Evolutionary conservation across 2,329 filamentous ascomycete genomes (phyloP).

Genomic region (Fusarium armeniacum): DNA sequence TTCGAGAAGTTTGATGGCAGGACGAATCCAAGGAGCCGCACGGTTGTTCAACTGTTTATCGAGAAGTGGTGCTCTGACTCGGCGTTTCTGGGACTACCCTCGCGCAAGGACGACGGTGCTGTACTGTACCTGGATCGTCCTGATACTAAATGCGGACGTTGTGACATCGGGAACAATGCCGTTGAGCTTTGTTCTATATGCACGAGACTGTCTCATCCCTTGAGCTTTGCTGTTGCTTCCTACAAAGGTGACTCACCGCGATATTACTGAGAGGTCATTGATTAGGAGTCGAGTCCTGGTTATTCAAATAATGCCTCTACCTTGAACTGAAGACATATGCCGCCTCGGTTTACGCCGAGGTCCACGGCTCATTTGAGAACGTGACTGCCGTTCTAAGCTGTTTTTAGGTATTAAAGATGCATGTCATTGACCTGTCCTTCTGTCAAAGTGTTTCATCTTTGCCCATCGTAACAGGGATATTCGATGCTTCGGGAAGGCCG

Average conservation of each 20-base stretch:
- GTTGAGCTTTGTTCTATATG: conserved; percentile 32
- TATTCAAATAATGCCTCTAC: conserved; percentile 23
- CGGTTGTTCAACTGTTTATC: conserved; percentile 38
- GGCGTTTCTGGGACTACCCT: conserved; percentile 31
- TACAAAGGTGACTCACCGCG: conserved; percentile 34
- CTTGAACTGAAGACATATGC: conserved; percentile 42
- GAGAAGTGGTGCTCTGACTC: conserved; percentile 31
- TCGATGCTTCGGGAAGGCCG: conserved; percentile 37
- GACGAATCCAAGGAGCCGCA: conserved; percentile 47
- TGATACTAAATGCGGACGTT: conserved; percentile 32
- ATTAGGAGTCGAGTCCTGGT: conserved; percentile 24
- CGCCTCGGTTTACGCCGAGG: conserved; percentile 29
- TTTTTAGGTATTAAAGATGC: conserved; percentile 40
- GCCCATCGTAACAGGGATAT: conserved; percentile 34
- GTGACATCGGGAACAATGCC: conserved; percentile 40
- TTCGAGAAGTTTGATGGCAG: conserved; percentile 51
- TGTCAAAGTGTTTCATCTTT: conserved; percentile 48
- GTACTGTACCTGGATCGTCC: conserved; percentile 37
- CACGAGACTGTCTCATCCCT: conserved; percentile 47
- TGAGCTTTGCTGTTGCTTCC: conserved; percentile 25
- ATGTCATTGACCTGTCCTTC: conserved; percentile 42
- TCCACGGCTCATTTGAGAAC: conserved; percentile 45
- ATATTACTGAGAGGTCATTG: conserved; percentile 37
- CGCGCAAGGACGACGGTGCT: conserved; percentile 11
- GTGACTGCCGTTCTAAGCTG: conserved; percentile 37